Conservation (phyloP, 768 basidiomycete species). For the Lentinus tigrinus region DNA sequence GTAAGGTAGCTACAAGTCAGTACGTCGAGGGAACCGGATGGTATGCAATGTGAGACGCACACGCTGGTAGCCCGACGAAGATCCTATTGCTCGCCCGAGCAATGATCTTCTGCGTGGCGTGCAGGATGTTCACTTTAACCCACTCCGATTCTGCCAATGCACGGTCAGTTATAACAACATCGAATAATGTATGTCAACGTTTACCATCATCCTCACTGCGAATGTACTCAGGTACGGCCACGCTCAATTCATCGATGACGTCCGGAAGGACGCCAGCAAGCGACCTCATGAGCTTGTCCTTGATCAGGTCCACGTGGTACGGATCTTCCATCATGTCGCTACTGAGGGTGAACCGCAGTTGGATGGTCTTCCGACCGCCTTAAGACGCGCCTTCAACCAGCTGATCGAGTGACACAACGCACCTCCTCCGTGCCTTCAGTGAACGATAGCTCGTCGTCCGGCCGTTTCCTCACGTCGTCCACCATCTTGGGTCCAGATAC, state of each 20-base stretch:
- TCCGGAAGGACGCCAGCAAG: conserved; percentile 21
- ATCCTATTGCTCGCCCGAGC: conserved; percentile 31
- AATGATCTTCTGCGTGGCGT: conserved; percentile 27
- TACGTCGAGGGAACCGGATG: neutral
- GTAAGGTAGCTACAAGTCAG: neutral
- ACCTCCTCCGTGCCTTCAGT: conserved; percentile 41
- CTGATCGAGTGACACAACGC: neutral
- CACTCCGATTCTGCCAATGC: conserved; percentile 25
- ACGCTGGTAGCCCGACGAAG: conserved; percentile 34
- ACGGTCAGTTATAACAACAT: neutral
- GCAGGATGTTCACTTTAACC: conserved; percentile 19
- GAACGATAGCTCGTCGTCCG: conserved; percentile 46
- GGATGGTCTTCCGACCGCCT: conserved; percentile 27
- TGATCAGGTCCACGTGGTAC: conserved; percentile 25
- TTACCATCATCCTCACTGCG: conserved; percentile 16
- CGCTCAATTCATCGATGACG: conserved; percentile 26
- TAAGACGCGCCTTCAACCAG: neutral
- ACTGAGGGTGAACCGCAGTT: conserved; percentile 34
- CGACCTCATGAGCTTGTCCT: conserved; percentile 27
- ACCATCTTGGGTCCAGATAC: conserved; percentile 40
- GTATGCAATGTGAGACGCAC: conserved; percentile 26
- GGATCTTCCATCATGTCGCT: conserved; percentile 10
- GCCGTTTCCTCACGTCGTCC: conserved; percentile 51
- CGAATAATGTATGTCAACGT: neutral
- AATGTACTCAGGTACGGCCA: conserved; percentile 31